Base-by-base conservation (phyloP, 1,284 basidiomycete genomes). In the Ceratobasidium sp. region DNA sequence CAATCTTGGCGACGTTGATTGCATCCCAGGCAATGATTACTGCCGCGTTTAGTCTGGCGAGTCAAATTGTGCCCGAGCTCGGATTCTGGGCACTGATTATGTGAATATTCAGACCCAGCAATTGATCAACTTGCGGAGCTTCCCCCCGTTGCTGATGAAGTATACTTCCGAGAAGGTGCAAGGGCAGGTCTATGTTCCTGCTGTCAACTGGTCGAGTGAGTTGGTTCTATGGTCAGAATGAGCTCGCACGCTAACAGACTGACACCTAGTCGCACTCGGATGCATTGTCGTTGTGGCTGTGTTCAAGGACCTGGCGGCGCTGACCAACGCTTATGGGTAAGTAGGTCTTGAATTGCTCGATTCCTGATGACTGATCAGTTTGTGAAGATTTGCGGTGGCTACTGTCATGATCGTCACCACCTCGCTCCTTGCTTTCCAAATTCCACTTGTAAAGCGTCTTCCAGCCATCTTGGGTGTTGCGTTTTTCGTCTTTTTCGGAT, bases 1-100 rank as follows among this genome's bases (percentile, higher is more conserved):
- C 86, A 2, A 83, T 90, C 56, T 80, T 89, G 2, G 88, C 88
- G 0, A 88, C 88, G 16, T 85, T 89, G 75, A 84, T 86, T 38
- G 86, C 86, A 1, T 87, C 87, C 0, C 86, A 88, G 81, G 87
- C 88, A 8, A 84, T 90, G 84, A 89, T 90, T 75, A 87, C 88
- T 0, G 88, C 87, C 0, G 86, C 86, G 0, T 90, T 90, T 81
- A 87, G 85, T 75, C 80, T 90, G 16, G 75, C 74, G 18, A 21
- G 63, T 36, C 28, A 23, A 38, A 56, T 21, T 70, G 71, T 72
- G 7, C 71, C 74, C 48, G 75, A 72, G 28, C 73, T 77, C 40
- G 38, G 33, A 56, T 6, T 1, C 18, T 42, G 0, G 8, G 4
- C 46, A 28, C 16, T 61, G 23, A 61, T 23, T 33, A 16, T 23